A percentile compares a stretch with the other conserved stretches of the same genome.
Conservation (phyloP, 2,329 filamentous ascomycete genomes). For the Trichoderma cornu-damae region DNA sequence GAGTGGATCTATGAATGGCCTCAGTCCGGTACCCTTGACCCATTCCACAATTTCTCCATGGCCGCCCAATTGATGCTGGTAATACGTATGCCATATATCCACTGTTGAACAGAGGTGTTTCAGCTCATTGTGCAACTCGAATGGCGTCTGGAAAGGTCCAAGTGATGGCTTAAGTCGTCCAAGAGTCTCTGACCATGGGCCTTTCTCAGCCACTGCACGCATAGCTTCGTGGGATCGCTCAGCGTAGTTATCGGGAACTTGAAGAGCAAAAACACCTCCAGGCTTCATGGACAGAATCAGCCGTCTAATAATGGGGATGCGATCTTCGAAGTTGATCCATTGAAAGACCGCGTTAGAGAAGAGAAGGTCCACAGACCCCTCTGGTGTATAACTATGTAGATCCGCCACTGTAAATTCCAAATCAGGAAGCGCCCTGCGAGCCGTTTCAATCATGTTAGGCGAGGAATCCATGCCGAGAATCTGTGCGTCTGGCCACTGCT, state of each 20-base stretch:
- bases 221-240: slow-evolving; percentile 48
- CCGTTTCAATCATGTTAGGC: slow-evolving; percentile 50
- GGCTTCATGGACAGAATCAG: slow-evolving; percentile 38
- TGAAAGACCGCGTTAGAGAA: slow-evolving; percentile 57
- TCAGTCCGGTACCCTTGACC: slow-evolving; percentile 53
- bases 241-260: slow-evolving; percentile 44
- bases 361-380: slow-evolving; percentile 38
- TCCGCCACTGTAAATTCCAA: slow-evolving; percentile 45
- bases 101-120: slow-evolving; percentile 39
- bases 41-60: slow-evolving; percentile 53
- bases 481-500: slow-evolving; percentile 42
- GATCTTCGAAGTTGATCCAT: slow-evolving; percentile 44
- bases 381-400: slow-evolving; percentile 37
- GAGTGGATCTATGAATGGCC: slow-evolving; percentile 49
- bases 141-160: slow-evolving; percentile 44
- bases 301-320: slow-evolving; percentile 41
- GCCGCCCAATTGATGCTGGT: slow-evolving; percentile 46
- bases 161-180: slow-evolving; percentile 34
- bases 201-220: slow-evolving; percentile 37
- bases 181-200: slow-evolving; percentile 35
- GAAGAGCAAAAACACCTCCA: slow-evolving; percentile 50
- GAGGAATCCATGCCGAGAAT: slow-evolving; percentile 52
- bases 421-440: slow-evolving; percentile 36
- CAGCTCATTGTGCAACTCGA: slow-evolving; percentile 46
- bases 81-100: slow-evolving; percentile 51